Percentiles rank a stretch among this genome's conserved stretches.
Evolutionary conservation across 768 basidiomycete species (phyloP).

Genomic region (Tulasnella sp.): DNA sequence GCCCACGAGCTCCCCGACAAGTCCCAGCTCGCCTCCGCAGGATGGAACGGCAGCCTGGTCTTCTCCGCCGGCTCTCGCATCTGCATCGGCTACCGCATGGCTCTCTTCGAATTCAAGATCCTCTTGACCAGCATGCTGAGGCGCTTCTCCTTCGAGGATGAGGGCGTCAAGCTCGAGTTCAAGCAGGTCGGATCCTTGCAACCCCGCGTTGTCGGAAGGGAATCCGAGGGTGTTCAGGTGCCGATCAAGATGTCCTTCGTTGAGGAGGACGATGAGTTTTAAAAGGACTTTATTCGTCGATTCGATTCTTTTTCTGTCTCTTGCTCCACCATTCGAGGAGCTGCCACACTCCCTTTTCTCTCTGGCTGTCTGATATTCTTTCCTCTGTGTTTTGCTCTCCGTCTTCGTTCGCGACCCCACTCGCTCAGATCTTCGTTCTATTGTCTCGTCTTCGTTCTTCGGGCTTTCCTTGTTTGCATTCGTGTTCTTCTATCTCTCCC

Average conservation of each 20-base stretch:
- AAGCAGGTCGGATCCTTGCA: slow-evolving; percentile 18
- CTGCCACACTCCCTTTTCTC: background rate
- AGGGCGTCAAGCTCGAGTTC: slow-evolving; percentile 21
- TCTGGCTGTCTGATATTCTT: background rate
- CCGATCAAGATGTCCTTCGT: slow-evolving; percentile 24
- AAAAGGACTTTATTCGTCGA: background rate
- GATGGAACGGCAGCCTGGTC: slow-evolving; percentile 25
- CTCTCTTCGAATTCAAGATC: slow-evolving; percentile 24
- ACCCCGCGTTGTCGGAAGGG: slow-evolving; percentile 22
- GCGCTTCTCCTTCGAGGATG: slow-evolving; percentile 20
- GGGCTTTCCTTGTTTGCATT: background rate
- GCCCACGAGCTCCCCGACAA: slow-evolving; percentile 21
- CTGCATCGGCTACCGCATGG: slow-evolving; percentile 29
- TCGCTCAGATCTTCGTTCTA: slow-evolving; percentile 1
- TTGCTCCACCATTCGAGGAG: background rate
- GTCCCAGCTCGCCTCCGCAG: slow-evolving; percentile 1
- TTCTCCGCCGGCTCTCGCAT: slow-evolving; percentile 27
- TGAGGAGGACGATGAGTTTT: slow-evolving; percentile 17
- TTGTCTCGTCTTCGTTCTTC: slow-evolving; percentile 9
- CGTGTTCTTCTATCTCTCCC: background rate
- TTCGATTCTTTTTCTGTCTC: background rate
- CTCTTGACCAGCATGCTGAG: slow-evolving; percentile 18
- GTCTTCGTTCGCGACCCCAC: background rate
- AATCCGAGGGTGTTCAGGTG: slow-evolving; percentile 27
- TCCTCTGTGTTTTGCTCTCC: background rate